These are phyloP conservation scores for Candida taoyuanica DNA, from an alignment of 805 yeast genomes.

Conservation along the genomic window DNA sequence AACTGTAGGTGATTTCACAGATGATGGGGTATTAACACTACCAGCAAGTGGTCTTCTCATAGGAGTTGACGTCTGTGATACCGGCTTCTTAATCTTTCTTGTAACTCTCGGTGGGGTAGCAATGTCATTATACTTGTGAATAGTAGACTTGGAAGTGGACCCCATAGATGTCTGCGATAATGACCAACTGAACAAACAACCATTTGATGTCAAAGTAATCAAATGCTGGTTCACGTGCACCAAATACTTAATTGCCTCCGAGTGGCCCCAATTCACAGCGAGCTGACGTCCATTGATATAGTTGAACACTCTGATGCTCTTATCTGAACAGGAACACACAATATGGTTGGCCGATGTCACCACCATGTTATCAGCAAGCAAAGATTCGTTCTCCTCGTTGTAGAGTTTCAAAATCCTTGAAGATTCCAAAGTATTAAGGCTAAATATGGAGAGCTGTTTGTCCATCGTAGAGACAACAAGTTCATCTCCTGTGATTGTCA, in stretches of 20 bases:
- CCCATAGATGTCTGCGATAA: constrained; percentile 1
- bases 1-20: constrained; percentile 11
- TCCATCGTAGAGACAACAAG: constrained; percentile 50
- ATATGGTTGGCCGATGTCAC: constrained; percentile 29
- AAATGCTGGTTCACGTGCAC: constrained; percentile 24
- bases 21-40: constrained; percentile 6
- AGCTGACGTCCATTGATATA: constrained; percentile 42
- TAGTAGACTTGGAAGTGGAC: constrained; percentile 6
- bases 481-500: constrained; percentile 35
- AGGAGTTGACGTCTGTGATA: constrained; percentile 16
- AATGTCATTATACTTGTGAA: constrained; percentile 18
- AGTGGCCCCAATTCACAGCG: constrained; percentile 56
- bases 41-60: constrained; percentile 7
- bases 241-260: constrained; percentile 43
- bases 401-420: constrained; percentile 37
- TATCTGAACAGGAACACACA: constrained; percentile 48
- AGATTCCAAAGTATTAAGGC: constrained; percentile 30
- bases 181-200: constrained; percentile 50
- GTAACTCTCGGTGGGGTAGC: constrained; percentile 23
- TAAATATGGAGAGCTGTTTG: constrained; percentile 40
- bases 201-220: constrained; percentile 46
- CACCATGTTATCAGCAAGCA: constrained; percentile 41
- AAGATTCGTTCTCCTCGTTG: constrained; percentile 38
- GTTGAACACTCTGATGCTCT: constrained; percentile 48
- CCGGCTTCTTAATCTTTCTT: constrained; percentile 25